These are phyloP conservation scores for Chalaropsis thielavioides DNA, from an alignment of 2,329 filamentous ascomycete species.

Conservation along the genomic window DNA sequence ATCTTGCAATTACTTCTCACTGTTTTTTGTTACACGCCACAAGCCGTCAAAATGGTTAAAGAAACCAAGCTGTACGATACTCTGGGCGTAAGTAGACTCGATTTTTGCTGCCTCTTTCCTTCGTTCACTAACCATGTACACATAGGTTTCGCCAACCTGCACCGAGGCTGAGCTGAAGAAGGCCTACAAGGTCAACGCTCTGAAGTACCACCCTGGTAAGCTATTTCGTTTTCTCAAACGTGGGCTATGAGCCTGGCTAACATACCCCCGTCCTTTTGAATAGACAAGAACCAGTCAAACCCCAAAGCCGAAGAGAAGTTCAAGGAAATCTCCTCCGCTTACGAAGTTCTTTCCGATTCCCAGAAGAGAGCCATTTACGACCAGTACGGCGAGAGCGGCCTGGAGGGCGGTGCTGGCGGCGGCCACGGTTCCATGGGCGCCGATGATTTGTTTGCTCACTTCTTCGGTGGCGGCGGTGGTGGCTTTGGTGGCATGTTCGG, in stretches of 20 bases:
- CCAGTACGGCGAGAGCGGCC: conserved; percentile 91
- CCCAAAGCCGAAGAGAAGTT: conserved; percentile 92
- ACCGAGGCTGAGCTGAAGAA: conserved; percentile 82
- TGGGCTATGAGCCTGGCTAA: neutral
- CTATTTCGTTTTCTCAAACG: neutral
- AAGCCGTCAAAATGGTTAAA: conserved; percentile 46
- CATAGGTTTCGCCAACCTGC: conserved; percentile 60
- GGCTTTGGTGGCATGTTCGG: conserved; percentile 42
- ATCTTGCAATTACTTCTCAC: neutral
- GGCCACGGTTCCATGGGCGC: conserved; percentile 78
- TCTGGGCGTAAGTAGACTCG: conserved; percentile 48
- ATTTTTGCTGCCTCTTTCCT: neutral
- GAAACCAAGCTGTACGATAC: conserved; percentile 68
- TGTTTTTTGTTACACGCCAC: neutral
- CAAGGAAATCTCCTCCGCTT: conserved; percentile 92
- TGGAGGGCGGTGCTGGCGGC: conserved; percentile 59
- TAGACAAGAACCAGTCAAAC: conserved; percentile 94
- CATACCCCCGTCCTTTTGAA: conserved; percentile 3
- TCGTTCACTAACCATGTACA: neutral
- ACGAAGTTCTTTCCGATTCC: conserved; percentile 82
- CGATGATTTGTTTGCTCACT: conserved; percentile 91
- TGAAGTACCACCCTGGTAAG: conserved; percentile 75
- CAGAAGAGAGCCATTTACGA: conserved; percentile 91
- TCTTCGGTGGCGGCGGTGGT: conserved; percentile 73
- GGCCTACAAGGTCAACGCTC: conserved; percentile 68